A percentile compares a stretch with the other conserved stretches of the same genome.
phyloP scores from a whole-genome alignment of 371 early-diverging fungal genomes.

The Mucor irregularis region DNA sequence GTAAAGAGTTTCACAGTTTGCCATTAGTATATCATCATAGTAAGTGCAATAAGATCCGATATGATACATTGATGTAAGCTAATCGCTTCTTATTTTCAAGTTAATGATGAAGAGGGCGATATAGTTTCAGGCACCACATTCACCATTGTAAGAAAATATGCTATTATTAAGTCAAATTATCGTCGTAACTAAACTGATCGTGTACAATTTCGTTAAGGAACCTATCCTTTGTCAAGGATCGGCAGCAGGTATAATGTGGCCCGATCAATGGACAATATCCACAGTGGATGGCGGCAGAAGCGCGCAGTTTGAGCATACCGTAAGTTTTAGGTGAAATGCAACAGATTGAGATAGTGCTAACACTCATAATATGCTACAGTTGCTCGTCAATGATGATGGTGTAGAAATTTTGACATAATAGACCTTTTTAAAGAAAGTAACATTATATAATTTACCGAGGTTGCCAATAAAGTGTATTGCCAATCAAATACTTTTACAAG shows the following conservation, averaged over 20 bases:
- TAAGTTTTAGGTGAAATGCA: too few relatives aligned
- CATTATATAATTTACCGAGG: too few relatives aligned
- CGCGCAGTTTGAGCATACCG: constrained; percentile 74
- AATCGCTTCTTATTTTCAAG: constrained; percentile 15
- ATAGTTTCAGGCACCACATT: constrained; percentile 83
- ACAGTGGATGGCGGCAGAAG: constrained; percentile 84
- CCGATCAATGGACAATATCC: constrained; percentile 87
- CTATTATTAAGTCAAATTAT: too few relatives aligned
- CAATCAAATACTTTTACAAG: too few relatives aligned
- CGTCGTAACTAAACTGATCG: too few relatives aligned
- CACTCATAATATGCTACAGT: constrained; percentile 25
- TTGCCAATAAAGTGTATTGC: too few relatives aligned
- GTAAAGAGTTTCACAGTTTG: constrained; percentile 65
- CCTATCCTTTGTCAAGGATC: constrained; percentile 86
- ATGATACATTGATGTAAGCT: neutral
- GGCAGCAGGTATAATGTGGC: constrained; percentile 72
- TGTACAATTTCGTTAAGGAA: constrained; percentile 30
- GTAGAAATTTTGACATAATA: constrained; percentile 70
- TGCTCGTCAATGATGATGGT: constrained; percentile 68
- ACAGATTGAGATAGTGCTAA: neutral
- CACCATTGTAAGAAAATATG: constrained; percentile 59
- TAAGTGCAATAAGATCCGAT: constrained; percentile 12
- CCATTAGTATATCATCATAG: constrained; percentile 67
- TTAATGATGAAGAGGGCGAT: constrained; percentile 57
- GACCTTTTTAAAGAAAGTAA: too few relatives aligned